Evolutionary conservation across 106 monocot genomes (phyloP).

Genomic region (Narthecium ossifragum): DNA sequence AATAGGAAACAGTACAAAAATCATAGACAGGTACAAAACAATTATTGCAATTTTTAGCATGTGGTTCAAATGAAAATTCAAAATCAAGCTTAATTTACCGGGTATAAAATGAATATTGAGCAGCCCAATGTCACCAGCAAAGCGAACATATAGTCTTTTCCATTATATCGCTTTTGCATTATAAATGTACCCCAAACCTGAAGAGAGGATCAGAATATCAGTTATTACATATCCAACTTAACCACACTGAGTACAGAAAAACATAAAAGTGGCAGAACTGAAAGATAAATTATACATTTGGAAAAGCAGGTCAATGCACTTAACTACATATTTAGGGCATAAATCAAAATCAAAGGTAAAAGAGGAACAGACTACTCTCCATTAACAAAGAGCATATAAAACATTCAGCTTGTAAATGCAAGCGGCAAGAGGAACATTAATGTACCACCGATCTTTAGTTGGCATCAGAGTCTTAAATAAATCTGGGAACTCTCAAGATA

Average conservation of each 20-base stretch:
- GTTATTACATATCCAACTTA: background rate
- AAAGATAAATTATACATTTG: no score
- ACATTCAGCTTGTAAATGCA: no score
- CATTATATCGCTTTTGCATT: conserved; percentile 91
- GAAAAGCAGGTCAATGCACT: background rate
- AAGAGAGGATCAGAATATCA: conserved; percentile 6
- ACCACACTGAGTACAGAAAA: background rate
- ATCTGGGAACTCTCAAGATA: no score
- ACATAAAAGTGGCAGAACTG: no score
- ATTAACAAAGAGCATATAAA: background rate
- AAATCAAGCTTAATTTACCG: conserved; percentile 35
- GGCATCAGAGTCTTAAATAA: no score
- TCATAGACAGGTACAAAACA: background rate
- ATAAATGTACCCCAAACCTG: conserved; percentile 91
- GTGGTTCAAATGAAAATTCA: background rate
- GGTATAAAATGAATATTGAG: conserved; percentile 83
- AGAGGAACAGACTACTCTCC: background rate
- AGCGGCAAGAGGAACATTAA: no score
- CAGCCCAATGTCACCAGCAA: conserved; percentile 87
- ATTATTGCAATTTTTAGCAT: background rate
- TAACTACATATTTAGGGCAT: background rate
- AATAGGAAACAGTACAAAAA: no score
- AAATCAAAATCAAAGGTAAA: background rate
- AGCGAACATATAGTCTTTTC: conserved; percentile 85
- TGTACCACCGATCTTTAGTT: no score